Conservation (phyloP, 257 asterid genomes). For the Salvia rosmarinus region DNA sequence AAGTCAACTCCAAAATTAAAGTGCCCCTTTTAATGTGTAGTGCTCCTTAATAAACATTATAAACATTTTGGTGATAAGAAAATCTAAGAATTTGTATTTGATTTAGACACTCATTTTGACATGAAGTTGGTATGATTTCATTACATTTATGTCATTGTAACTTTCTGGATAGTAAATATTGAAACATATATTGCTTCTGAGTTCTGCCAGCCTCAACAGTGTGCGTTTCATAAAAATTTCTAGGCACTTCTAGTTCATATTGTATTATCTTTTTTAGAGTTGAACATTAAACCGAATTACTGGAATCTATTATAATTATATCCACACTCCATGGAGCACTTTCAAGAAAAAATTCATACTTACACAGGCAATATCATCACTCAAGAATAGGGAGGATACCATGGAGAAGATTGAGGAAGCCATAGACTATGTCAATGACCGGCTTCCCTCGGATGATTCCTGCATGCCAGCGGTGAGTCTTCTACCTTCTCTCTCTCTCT, state of each 20-base stretch:
- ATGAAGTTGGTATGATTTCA: neutral
- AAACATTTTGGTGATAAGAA: neutral
- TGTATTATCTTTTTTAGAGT: neutral
- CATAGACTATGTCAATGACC: constrained; percentile 58
- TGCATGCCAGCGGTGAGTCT: constrained; percentile 46
- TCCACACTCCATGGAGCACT: constrained; percentile 2
- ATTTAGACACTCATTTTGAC: neutral
- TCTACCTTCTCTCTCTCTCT: neutral
- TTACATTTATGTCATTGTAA: neutral
- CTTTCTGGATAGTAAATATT: neutral
- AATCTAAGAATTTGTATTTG: neutral
- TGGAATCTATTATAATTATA: constrained; percentile 1
- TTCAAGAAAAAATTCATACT: constrained; percentile 10
- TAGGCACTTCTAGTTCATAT: neutral
- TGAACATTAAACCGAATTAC: neutral
- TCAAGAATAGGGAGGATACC: constrained; percentile 52
- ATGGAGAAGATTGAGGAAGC: constrained; percentile 76
- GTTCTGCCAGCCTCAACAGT: neutral
- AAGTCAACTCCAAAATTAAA: neutral
- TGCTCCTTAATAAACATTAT: neutral
- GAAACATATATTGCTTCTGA: constrained; percentile 4
- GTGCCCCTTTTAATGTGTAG: neutral
- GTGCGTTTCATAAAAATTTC: neutral
- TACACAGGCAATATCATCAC: constrained; percentile 69
- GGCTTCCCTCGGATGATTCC: constrained; percentile 48